Evolutionary conservation across 176 grass and related monocot species (phyloP).

Genomic region (Triticum monococcum): DNA sequence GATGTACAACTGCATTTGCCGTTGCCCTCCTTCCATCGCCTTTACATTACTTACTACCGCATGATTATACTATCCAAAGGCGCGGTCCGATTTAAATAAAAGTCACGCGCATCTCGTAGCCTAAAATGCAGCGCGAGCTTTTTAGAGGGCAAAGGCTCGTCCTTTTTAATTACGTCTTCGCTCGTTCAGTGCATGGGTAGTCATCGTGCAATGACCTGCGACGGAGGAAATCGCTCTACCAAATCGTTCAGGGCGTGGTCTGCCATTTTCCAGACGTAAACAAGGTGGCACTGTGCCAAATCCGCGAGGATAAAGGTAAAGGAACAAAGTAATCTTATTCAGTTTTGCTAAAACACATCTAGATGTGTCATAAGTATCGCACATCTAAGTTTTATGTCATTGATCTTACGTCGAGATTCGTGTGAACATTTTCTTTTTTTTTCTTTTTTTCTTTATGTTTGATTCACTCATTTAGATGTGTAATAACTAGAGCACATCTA

Average conservation of each 20-base stretch:
- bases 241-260: neutral
- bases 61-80: neutral
- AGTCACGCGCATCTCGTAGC: neutral
- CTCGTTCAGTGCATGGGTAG: neutral
- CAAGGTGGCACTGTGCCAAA: neutral
- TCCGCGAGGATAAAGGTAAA: neutral
- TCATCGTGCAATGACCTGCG: neutral
- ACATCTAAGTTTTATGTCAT: too few species aligned
- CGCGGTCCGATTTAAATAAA: neutral
- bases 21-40: neutral
- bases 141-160: neutral
- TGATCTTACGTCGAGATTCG: too few species aligned
- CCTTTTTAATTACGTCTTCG: neutral
- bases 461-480: too few species aligned
- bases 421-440: too few species aligned
- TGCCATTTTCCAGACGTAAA: neutral
- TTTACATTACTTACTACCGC: neutral
- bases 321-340: neutral
- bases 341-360: too few species aligned
- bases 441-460: too few species aligned
- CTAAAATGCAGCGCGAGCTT: neutral
- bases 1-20: neutral
- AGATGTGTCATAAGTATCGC: too few species aligned
- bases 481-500: too few species aligned
- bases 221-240: neutral